phyloP scores from a whole-genome alignment of 139 green algal genomes.

The Chlorella sp. region DNA sequence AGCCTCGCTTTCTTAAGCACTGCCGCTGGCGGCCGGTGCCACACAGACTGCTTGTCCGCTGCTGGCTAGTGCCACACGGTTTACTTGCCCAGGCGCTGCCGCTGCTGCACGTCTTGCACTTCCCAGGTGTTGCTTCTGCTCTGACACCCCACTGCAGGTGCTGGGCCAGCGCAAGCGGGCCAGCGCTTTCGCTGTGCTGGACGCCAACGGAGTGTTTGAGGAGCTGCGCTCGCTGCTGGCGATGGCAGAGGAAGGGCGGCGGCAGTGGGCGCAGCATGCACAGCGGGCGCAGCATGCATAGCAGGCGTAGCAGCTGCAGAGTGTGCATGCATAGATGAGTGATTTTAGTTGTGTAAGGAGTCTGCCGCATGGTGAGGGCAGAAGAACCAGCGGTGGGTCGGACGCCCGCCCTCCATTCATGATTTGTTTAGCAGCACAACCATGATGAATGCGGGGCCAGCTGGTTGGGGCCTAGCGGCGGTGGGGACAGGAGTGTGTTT shows the following conservation, averaged over 20 bases:
- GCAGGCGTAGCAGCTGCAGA: too few species aligned
- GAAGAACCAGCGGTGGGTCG: too few species aligned
- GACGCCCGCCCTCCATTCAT: too few species aligned
- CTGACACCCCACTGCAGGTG: neutral
- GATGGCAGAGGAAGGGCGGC: slow-evolving; percentile 21
- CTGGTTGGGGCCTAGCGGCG: too few species aligned
- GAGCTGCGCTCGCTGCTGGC: slow-evolving; percentile 29
- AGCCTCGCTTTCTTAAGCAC: neutral
- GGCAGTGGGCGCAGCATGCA: neutral
- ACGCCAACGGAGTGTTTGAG: slow-evolving; percentile 35
- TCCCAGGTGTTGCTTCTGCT: neutral
- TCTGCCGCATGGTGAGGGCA: too few species aligned
- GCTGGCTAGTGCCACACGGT: neutral
- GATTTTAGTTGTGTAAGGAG: too few species aligned
- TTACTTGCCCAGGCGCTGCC: too few species aligned
- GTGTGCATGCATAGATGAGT: too few species aligned
- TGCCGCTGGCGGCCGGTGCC: neutral
- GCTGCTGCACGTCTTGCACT: too few species aligned
- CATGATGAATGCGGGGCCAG: too few species aligned
- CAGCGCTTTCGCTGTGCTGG: slow-evolving; percentile 48
- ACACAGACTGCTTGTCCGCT: neutral
- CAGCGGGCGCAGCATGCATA: neutral
- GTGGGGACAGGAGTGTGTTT: too few species aligned
- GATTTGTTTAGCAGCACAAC: too few species aligned
- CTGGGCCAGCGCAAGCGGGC: slow-evolving; percentile 42